Conservation (phyloP, 768 basidiomycete species). For the Xerocomellus chrysenteron region DNA sequence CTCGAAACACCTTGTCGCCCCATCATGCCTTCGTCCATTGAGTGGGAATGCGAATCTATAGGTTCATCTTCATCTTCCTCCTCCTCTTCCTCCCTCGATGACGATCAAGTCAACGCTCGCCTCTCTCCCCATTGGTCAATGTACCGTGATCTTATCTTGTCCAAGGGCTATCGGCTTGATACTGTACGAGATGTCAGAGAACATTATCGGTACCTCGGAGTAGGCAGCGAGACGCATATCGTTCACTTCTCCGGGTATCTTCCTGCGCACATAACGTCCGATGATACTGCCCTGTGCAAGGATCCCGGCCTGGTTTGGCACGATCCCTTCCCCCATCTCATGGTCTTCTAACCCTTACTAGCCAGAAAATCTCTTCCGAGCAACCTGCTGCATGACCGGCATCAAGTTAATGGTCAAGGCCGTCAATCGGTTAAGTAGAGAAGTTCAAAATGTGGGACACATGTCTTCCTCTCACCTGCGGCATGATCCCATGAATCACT, state of each 20-base stretch:
- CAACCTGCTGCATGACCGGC: conserved; percentile 50
- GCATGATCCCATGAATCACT: conserved; percentile 68
- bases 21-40: conserved; percentile 72
- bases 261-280: conserved; percentile 33
- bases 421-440: conserved; percentile 60
- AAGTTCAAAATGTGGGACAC: conserved; percentile 56
- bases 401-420: conserved; percentile 65
- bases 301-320: conserved; percentile 66
- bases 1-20: conserved; percentile 42
- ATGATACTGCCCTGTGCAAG: conserved; percentile 63
- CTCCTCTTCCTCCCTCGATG: conserved; percentile 55
- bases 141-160: conserved; percentile 47
- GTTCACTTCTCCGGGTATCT: conserved; percentile 33
- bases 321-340: neutral
- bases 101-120: conserved; percentile 53
- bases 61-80: conserved; percentile 42
- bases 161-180: conserved; percentile 62
- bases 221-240: conserved; percentile 14
- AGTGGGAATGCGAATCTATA: conserved; percentile 23
- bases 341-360: conserved; percentile 27
- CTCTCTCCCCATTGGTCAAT: conserved; percentile 60
- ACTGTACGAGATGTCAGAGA: conserved; percentile 66
- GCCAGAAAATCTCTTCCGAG: conserved; percentile 75
- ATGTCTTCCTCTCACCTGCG: conserved; percentile 54
- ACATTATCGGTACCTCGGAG: conserved; percentile 45